These are phyloP conservation scores for Penicillium diatomitis DNA, from an alignment of 495 filamentous ascomycete genomes.

Conservation along the genomic window DNA sequence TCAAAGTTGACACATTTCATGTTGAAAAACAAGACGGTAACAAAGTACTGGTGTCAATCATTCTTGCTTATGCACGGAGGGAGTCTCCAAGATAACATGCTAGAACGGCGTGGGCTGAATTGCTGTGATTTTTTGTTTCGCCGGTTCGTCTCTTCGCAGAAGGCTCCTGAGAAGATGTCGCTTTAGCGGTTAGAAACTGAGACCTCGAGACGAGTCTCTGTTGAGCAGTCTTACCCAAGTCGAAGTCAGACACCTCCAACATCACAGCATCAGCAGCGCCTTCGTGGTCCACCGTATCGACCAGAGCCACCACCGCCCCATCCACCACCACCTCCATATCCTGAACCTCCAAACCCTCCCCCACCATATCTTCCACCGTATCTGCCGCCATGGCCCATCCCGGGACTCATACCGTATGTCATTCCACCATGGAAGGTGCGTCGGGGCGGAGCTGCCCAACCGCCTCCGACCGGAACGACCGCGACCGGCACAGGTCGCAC, in stretches of 20 bases:
- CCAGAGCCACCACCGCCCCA: constrained; percentile 1
- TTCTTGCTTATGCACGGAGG: no score
- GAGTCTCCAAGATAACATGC: no score
- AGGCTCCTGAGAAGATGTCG: no score
- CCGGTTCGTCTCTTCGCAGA: no score
- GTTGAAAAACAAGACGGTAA: no score
- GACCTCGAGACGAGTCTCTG: no score
- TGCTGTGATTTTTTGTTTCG: no score
- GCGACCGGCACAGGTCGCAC: neutral
- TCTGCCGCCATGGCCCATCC: constrained; percentile 1
- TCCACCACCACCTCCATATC: neutral
- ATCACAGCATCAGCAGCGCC: neutral
- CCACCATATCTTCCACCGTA: constrained; percentile 1
- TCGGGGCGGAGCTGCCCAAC: constrained; percentile 7
- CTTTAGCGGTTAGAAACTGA: no score
- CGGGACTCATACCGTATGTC: constrained; percentile 4
- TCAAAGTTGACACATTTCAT: no score
- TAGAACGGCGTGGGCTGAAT: no score
- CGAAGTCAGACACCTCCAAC: neutral
- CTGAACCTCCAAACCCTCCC: neutral
- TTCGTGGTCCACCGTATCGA: neutral
- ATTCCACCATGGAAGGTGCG: constrained; percentile 3
- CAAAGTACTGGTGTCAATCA: no score
- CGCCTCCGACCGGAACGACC: constrained; percentile 1
- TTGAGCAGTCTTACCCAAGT: no score